A percentile compares a stretch with the other conserved stretches of the same genome.
Conservation (phyloP, 1,284 basidiomycete genomes). For the Trichosporon inkin region DNA sequence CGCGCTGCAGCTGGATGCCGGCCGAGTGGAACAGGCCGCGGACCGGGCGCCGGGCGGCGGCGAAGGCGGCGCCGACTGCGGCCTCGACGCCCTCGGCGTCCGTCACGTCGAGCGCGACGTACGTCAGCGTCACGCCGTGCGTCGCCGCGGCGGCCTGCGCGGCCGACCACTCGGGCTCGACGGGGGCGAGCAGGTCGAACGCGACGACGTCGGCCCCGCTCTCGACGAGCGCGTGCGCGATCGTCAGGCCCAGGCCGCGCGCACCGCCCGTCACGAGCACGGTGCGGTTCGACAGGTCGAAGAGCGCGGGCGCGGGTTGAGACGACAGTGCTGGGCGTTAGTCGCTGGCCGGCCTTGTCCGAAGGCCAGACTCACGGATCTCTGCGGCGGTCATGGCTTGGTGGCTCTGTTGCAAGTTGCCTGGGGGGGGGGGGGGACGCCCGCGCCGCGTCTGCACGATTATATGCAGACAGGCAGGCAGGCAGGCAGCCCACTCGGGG, state of each 20-base stretch:
- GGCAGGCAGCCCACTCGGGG: too few species aligned
- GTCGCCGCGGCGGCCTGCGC: slow-evolving; percentile 57
- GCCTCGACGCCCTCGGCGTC: slow-evolving; percentile 61
- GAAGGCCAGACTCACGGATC: neutral
- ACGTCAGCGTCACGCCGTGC: slow-evolving; percentile 58
- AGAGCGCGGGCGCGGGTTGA: slow-evolving; percentile 37
- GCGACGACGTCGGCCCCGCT: slow-evolving; percentile 73
- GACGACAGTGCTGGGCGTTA: slow-evolving; percentile 3
- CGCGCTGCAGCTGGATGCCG: slow-evolving; percentile 62
- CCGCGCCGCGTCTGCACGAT: too few species aligned
- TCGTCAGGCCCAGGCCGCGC: slow-evolving; percentile 72
- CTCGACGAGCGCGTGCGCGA: slow-evolving; percentile 69
- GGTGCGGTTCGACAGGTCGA: slow-evolving; percentile 66
- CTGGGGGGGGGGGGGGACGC: too few species aligned
- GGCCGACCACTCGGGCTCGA: slow-evolving; percentile 59
- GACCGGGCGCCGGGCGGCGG: slow-evolving; percentile 56
- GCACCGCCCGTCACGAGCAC: slow-evolving; percentile 72
- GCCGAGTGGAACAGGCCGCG: slow-evolving; percentile 62
- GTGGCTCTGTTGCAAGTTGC: neutral
- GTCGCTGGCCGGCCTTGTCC: neutral
- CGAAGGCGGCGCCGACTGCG: slow-evolving; percentile 59
- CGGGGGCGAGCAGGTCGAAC: slow-evolving; percentile 64
- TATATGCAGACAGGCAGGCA: too few species aligned
- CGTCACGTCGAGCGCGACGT: slow-evolving; percentile 61
- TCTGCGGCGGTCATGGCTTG: slow-evolving; percentile 5